Base-by-base conservation (phyloP, 2,329 filamentous ascomycete genomes). In the Teratosphaeria destructans region DNA sequence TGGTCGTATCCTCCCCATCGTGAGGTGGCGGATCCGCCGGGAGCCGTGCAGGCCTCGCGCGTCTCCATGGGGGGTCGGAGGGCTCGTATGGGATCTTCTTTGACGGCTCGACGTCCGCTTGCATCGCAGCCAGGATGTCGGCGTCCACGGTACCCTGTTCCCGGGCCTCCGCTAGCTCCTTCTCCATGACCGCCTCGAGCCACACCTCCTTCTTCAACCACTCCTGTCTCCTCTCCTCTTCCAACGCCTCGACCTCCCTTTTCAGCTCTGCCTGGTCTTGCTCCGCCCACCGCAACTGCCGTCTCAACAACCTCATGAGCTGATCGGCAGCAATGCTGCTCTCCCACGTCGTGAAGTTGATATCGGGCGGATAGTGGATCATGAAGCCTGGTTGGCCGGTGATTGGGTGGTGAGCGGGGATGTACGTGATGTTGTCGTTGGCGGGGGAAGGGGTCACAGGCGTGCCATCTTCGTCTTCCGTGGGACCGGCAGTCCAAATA, bases 121-220 rank as follows among this genome's bases (percentile, higher is more conserved):
- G 71, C 63, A 78, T 71, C 0, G 65, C 66, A 16, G 70, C 67
- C 54, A 69, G 63, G 5, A 73, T 66, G 3, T 70, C 66, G 6
- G 70, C 69, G 19, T 69, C 64, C 19, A 73, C 64, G 7, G 70
- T 70, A 14, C 73, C 70, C 27, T 69, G 70, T 29, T 71, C 65
- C 49, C 70, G 61, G 8, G 65, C 68, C 32, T 61, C 59, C 65
- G 85, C 82, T 76, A 86, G 85, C 71, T 86, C 84, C 37, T 83
- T 78, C 71, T 93, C 89, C 65, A 90, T 80, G 35, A 87, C 81
- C 68, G 90, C 89, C 60, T 89, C 83, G n/a, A 94, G 74, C 19
- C 93, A 73, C 34, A 89, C 80, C 73, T 94, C 89, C 73, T 93
- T 93, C 73, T 89, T 85, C 14, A 84, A 76, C 89, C 89, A 94